These are phyloP conservation scores for Pilaira anomala DNA, from an alignment of 192 early-diverging fungal species.

Conservation along the genomic window DNA sequence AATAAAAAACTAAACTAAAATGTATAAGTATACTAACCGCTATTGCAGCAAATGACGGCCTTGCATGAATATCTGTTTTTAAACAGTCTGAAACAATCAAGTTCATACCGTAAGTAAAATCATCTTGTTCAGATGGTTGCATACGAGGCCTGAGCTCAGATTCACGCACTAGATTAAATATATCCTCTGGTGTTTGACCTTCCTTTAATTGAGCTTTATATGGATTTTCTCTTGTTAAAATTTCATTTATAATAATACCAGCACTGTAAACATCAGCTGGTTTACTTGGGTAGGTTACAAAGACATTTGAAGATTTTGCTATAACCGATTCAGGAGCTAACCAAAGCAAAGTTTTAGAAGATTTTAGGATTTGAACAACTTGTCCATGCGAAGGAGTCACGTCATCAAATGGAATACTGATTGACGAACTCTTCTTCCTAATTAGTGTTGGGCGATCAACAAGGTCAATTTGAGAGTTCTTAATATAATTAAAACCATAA, in stretches of 20 bases:
- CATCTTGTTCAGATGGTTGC: background rate
- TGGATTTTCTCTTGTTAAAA: conserved; percentile 38
- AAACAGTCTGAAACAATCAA: conserved; percentile 6
- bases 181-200: background rate
- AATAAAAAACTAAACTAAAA: conserved; percentile 2
- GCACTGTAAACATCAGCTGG: conserved; percentile 40
- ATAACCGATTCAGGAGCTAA: conserved; percentile 35
- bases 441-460: background rate
- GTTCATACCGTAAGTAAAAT: conserved; percentile 10
- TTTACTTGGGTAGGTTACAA: conserved; percentile 30
- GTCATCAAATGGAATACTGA: background rate
- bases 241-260: conserved; percentile 47
- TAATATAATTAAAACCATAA: conserved; percentile 40
- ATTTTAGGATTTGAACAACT: background rate
- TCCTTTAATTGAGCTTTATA: conserved; percentile 26
- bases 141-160: background rate
- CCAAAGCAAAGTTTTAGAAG: conserved; percentile 33
- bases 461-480: conserved; percentile 22
- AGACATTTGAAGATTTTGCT: conserved; percentile 18
- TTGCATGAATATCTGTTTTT: background rate
- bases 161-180: background rate
- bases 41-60: conserved; percentile 12
- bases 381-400: no score
- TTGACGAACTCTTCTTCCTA: background rate
- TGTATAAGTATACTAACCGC: conserved; percentile 6